Evolutionary conservation across 2,329 filamentous ascomycete species (phyloP).

Genomic region (Cordyceps javanica): DNA sequence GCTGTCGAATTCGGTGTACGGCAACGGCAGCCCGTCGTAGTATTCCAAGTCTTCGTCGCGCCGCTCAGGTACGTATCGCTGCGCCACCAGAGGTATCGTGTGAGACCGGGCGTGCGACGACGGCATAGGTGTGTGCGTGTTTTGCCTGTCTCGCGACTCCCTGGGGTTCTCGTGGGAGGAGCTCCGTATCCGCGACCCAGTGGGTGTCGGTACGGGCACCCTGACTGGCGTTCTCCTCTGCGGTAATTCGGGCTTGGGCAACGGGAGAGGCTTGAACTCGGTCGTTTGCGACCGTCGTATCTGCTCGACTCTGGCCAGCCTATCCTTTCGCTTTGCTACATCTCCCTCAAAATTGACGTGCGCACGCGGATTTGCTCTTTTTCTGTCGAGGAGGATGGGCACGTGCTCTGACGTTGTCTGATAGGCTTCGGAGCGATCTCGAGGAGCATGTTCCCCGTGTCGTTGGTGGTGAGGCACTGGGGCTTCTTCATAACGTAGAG

Average conservation of each 20-base stretch:
- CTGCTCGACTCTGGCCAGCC: background rate
- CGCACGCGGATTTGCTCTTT: background rate
- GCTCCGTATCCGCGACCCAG: background rate
- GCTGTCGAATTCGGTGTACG: background rate
- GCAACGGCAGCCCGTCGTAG: background rate
- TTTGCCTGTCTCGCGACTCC: background rate
- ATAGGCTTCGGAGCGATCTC: background rate
- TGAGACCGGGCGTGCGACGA: constrained; percentile 1
- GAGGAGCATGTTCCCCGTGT: background rate
- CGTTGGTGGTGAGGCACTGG: background rate
- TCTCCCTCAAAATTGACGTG: background rate
- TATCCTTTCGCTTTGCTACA: background rate
- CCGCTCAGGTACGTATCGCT: background rate
- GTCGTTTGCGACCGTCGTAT: background rate
- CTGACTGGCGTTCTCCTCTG: background rate
- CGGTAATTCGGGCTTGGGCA: background rate
- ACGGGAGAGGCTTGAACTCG: constrained; percentile 3
- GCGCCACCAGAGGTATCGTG: background rate
- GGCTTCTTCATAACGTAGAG: background rate
- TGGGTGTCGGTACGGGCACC: background rate
- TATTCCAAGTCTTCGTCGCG: background rate
- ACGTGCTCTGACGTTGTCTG: background rate
- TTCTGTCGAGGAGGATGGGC: background rate
- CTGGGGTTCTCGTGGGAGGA: background rate
- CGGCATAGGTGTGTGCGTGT: background rate